These are phyloP conservation scores for Cladobotryum mycophilum DNA, from an alignment of 2,329 filamentous ascomycete genomes.

Conservation along the genomic window DNA sequence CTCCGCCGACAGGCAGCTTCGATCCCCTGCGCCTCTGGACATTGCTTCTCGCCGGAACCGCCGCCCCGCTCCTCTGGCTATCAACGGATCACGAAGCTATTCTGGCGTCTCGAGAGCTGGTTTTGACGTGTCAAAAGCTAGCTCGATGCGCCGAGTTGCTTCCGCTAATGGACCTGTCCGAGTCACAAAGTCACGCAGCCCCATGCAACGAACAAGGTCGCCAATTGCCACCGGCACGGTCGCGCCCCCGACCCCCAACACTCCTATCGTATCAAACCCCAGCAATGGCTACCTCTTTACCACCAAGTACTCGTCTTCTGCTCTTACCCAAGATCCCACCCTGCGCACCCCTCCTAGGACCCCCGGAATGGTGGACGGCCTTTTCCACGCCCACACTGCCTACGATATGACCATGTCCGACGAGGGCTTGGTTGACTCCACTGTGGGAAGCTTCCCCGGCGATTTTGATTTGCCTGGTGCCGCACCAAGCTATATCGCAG, in stretches of 20 bases:
- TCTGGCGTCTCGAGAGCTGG: constrained; percentile 41
- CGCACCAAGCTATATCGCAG: constrained; percentile 41
- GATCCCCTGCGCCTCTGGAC: constrained; percentile 45
- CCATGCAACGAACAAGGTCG: constrained; percentile 38
- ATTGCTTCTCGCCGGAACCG: constrained; percentile 48
- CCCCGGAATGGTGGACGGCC: constrained; percentile 39
- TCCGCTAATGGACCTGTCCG: constrained; percentile 41
- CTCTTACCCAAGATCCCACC: constrained; percentile 33
- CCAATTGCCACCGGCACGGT: constrained; percentile 35
- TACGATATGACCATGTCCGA: constrained; percentile 37
- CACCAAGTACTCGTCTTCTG: constrained; percentile 24
- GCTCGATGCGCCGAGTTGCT: constrained; percentile 48
- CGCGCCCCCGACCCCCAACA: constrained; percentile 46
- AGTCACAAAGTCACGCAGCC: constrained; percentile 31
- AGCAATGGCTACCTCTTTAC: constrained; percentile 31
- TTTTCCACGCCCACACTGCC: constrained; percentile 34
- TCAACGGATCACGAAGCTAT: constrained; percentile 38
- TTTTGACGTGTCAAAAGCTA: constrained; percentile 39
- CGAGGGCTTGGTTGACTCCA: constrained; percentile 44
- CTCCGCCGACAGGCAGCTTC: constrained; percentile 26
- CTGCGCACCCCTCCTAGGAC: constrained; percentile 50
- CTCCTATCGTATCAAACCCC: constrained; percentile 35
- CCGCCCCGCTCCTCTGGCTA: constrained; percentile 39
- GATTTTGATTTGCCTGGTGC: constrained; percentile 38
- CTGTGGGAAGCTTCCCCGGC: constrained; percentile 37